Percentiles rank a stretch among this genome's conserved stretches.
Evolutionary conservation across 2,329 filamentous ascomycete species (phyloP).

Genomic region (Pseudocercospora ulei): DNA sequence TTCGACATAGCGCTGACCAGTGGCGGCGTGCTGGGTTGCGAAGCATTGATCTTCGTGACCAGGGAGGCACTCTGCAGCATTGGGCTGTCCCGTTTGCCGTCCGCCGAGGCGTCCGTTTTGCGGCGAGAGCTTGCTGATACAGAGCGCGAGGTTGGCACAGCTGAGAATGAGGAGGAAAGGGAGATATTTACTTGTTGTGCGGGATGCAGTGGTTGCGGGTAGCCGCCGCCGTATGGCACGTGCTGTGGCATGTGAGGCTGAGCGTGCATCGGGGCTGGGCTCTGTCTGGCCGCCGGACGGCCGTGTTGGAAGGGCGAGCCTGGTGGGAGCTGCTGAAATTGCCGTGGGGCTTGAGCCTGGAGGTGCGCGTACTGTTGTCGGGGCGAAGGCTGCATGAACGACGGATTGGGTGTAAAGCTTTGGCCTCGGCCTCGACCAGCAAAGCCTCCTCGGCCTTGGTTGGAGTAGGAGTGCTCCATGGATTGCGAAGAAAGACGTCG

Average conservation of each 20-base stretch:
- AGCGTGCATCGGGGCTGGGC: conserved; percentile 50
- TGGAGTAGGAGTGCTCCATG: conserved; percentile 61
- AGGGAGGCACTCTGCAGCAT: conserved; percentile 12
- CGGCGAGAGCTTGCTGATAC: conserved; percentile 18
- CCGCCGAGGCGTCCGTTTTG: conserved; percentile 15
- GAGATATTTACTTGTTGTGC: conserved; percentile 57
- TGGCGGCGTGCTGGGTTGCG: background rate
- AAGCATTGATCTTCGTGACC: conserved; percentile 6
- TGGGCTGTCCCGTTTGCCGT: conserved; percentile 17
- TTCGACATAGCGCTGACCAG: conserved; percentile 9
- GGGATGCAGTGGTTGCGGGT: conserved; percentile 46
- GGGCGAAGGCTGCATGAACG: conserved; percentile 48
- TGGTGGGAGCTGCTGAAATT: conserved; percentile 31
- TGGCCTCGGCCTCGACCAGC: conserved; percentile 45
- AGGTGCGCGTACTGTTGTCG: conserved; percentile 43
- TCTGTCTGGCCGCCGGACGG: conserved; percentile 45
- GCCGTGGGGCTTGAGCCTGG: conserved; percentile 44
- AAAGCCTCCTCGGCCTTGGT: conserved; percentile 42
- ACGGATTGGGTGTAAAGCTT: conserved; percentile 40
- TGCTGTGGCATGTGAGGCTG: conserved; percentile 58
- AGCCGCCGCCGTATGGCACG: conserved; percentile 54
- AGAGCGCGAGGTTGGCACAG: conserved; percentile 15
- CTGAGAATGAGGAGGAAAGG: conserved; percentile 12
- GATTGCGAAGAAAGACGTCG: conserved; percentile 82
- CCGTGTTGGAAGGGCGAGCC: conserved; percentile 36